A percentile compares a stretch with the other conserved stretches of the same genome.
Evolutionary conservation across 2,329 filamentous ascomycete species (phyloP).

Genomic region (Plectosphaerella cucumerina): DNA sequence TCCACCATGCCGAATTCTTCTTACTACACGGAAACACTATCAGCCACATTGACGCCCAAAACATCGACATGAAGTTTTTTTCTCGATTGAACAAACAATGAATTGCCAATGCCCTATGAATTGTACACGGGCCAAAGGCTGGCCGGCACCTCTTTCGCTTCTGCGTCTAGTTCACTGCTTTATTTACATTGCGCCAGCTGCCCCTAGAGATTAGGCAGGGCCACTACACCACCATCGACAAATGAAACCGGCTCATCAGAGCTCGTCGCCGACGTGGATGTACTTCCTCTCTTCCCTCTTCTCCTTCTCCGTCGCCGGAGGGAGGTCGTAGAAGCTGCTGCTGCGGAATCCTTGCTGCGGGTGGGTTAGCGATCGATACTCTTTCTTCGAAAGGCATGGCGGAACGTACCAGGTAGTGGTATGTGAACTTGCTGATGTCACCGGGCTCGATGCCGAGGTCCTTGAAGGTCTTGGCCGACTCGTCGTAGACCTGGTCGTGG

Average conservation of each 20-base stretch:
- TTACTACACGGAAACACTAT: no score
- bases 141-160: background rate
- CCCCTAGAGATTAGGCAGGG: background rate
- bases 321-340: conserved; percentile 84
- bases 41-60: no score
- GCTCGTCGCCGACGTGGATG: conserved; percentile 85
- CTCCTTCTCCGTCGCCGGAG: conserved; percentile 91
- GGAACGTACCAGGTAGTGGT: conserved; percentile 83
- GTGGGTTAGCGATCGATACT: background rate
- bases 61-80: no score
- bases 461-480: conserved; percentile 88
- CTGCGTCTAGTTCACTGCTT: background rate
- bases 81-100: background rate
- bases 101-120: background rate
- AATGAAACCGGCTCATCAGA: conserved; percentile 46
- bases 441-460: conserved; percentile 87
- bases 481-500: conserved; percentile 88
- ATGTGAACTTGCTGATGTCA: conserved; percentile 82
- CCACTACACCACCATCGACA: background rate
- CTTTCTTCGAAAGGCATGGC: background rate
- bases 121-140: background rate
- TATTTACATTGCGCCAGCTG: conserved; percentile 18
- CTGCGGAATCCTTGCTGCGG: conserved; percentile 83
- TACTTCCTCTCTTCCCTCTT: conserved; percentile 95
- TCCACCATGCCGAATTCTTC: no score